These are phyloP conservation scores for Rusavskia elegans DNA, from an alignment of 495 filamentous ascomycete species.

Conservation along the genomic window DNA sequence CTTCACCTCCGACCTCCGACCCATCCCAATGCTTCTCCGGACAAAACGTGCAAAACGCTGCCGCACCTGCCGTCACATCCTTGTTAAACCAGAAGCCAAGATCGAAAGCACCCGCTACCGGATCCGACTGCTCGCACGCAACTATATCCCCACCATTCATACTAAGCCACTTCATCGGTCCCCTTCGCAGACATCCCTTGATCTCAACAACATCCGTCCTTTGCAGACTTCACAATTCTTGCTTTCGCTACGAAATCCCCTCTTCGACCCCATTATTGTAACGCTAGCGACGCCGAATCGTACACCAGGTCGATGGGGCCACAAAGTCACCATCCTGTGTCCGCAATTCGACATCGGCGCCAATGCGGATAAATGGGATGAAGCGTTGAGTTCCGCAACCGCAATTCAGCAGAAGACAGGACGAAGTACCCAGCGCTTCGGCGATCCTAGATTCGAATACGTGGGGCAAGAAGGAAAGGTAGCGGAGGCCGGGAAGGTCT, in stretches of 20 bases:
- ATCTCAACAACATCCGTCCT: conserved; percentile 40
- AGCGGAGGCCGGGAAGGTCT: conserved; percentile 84
- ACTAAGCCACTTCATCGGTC: conserved; percentile 45
- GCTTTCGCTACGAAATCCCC: conserved; percentile 78
- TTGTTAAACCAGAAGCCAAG: conserved; percentile 88
- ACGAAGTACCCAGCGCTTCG: conserved; percentile 21
- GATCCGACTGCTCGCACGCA: conserved; percentile 75
- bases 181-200: conserved; percentile 17
- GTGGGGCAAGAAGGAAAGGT: conserved; percentile 30
- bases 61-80: conserved; percentile 80
- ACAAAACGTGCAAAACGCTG: conserved; percentile 92
- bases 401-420: conserved; percentile 7
- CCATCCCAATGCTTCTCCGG: conserved; percentile 62
- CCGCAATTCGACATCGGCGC: conserved; percentile 91
- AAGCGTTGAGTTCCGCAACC: conserved; percentile 39
- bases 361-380: conserved; percentile 92
- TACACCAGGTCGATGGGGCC: conserved; percentile 61
- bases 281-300: conserved; percentile 71
- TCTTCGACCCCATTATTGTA: conserved; percentile 78
- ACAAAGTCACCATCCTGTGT: conserved; percentile 80
- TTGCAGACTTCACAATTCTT: conserved; percentile 64
- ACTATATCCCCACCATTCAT: conserved; percentile 68
- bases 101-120: conserved; percentile 71
- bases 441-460: conserved; percentile 23
- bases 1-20: conserved; percentile 55